Evolutionary conservation across 75 land plant genomes (phyloP).

Genomic region (Larix kaempferi): DNA sequence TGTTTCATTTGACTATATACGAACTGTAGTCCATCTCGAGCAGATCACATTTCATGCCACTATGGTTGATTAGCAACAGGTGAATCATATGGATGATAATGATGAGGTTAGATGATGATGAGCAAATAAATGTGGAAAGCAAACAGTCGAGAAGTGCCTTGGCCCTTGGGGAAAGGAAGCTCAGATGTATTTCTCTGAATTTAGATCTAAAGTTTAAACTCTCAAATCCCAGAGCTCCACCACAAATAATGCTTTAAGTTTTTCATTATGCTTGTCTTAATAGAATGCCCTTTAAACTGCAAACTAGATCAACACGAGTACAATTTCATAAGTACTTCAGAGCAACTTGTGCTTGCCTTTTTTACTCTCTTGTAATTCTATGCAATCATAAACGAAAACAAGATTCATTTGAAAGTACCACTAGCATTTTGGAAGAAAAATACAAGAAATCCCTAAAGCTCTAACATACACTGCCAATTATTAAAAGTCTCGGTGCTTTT

Average conservation of each 20-base stretch:
- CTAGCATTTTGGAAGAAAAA: neutral
- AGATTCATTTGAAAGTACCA: neutral
- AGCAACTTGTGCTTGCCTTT: no score
- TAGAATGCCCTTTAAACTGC: neutral
- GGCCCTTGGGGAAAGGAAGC: neutral
- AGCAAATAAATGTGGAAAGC: no score
- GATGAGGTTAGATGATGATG: no score
- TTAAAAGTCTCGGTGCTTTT: neutral
- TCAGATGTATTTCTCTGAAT: no score
- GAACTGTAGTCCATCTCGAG: no score
- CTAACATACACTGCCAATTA: neutral
- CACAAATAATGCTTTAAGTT: neutral
- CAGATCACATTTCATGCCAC: no score
- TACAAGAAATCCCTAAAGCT: neutral
- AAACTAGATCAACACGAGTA: neutral
- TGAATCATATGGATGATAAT: no score
- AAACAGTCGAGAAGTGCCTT: no score
- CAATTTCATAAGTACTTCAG: neutral
- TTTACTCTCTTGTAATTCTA: no score
- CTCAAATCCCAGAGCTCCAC: neutral
- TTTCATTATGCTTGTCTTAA: neutral
- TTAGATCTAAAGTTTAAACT: neutral
- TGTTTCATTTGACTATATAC: no score
- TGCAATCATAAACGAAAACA: no score
- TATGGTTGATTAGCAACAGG: no score